A percentile compares a stretch with the other conserved stretches of the same genome.
Conservation (phyloP, 139 green algal genomes). For the Ulvella scutata region DNA sequence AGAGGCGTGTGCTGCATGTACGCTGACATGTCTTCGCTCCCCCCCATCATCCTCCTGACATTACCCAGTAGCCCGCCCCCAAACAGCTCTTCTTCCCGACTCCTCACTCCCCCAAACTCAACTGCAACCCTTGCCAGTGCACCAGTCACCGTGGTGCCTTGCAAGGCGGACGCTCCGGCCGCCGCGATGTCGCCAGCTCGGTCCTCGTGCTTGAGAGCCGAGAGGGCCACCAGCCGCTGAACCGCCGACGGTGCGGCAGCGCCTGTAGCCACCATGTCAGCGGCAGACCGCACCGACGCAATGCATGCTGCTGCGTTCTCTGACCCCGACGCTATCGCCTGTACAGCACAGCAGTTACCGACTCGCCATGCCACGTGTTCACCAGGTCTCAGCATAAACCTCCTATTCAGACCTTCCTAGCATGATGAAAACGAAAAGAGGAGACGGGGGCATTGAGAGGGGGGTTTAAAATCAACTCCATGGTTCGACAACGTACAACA, state of each 20-base stretch:
- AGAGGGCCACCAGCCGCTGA: not conserved
- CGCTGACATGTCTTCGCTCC: not conserved
- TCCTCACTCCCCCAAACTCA: not conserved
- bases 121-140: not conserved
- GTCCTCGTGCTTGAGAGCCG: not conserved
- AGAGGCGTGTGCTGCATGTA: not conserved
- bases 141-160: not conserved
- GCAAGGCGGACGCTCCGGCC: not conserved
- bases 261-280: not conserved
- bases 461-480: too few relatives aligned
- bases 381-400: too few relatives aligned
- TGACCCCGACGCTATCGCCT: not conserved
- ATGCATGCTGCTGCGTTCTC: not conserved
- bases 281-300: not conserved
- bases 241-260: not conserved
- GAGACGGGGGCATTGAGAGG: too few relatives aligned
- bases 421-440: too few relatives aligned
- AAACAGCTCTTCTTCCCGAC: not conserved
- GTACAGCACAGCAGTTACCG: too few relatives aligned
- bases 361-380: too few relatives aligned
- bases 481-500: too few relatives aligned
- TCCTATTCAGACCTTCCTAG: too few relatives aligned
- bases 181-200: not conserved
- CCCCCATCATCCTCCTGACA: not conserved
- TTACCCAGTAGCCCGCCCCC: conserved; percentile 1